Conservation (phyloP, 176 grass and related monocot species). For the Paspalum notatum region DNA sequence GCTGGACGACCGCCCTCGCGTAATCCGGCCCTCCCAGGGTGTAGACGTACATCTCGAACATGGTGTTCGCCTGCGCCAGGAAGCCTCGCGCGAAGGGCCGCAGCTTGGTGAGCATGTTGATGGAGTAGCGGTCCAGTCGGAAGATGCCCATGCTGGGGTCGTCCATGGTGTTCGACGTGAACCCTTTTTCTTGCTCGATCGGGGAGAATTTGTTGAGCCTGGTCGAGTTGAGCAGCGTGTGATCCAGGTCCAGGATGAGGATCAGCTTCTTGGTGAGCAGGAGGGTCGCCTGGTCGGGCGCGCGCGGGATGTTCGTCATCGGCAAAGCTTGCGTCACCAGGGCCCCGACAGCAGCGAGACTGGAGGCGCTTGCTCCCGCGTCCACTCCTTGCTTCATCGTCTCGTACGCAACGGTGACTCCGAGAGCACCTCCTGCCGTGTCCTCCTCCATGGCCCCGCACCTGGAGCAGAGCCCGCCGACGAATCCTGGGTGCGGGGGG, state of each 20-base stretch:
- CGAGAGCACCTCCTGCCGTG: too few species aligned
- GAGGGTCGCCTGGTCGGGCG: too few species aligned
- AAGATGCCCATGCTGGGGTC: conserved; percentile 56
- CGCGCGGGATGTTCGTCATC: neutral
- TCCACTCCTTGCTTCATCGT: too few species aligned
- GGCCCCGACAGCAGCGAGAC: too few species aligned
- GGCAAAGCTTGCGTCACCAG: neutral
- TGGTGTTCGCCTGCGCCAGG: conserved; percentile 48
- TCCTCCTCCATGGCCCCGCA: neutral
- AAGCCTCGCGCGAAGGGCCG: conserved; percentile 41
- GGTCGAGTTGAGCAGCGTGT: conserved; percentile 68
- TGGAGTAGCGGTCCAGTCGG: conserved; percentile 21
- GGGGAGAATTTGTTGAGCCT: conserved; percentile 36
- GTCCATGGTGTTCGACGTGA: neutral
- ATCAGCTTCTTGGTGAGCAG: conserved; percentile 72
- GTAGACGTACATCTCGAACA: conserved; percentile 74
- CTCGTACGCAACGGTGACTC: too few species aligned
- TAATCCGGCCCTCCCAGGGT: conserved; percentile 55
- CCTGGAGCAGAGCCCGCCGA: neutral
- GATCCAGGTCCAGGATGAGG: conserved; percentile 69
- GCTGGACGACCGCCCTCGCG: conserved; percentile 48
- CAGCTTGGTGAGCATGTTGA: conserved; percentile 60
- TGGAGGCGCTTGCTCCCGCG: neutral
- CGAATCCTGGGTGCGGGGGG: neutral
- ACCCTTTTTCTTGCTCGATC: conserved; percentile 37